A percentile compares a stretch with the other conserved stretches of the same genome.
Evolutionary conservation across 2,329 filamentous ascomycete genomes (phyloP).

Genomic region (Aspergillus pseudotamarii): DNA sequence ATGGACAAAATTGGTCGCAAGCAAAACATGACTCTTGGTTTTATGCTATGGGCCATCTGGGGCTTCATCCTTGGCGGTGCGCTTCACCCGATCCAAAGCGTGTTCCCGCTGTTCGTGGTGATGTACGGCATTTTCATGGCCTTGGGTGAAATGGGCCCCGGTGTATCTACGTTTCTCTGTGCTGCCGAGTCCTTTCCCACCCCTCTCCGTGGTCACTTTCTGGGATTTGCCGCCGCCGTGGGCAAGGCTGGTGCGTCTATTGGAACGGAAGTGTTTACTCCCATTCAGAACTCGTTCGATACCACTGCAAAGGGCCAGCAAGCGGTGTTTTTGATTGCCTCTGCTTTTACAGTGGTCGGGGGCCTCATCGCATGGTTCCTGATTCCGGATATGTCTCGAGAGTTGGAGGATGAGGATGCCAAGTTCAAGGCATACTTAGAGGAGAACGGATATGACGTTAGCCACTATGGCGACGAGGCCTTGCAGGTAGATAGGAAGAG

Average conservation of each 20-base stretch:
- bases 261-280: conserved; percentile 55
- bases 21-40: conserved; percentile 56
- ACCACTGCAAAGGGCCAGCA: conserved; percentile 51
- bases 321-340: conserved; percentile 55
- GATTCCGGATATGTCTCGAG: conserved; percentile 48
- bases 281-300: conserved; percentile 51
- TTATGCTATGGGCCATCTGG: conserved; percentile 48
- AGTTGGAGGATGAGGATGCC: conserved; percentile 50
- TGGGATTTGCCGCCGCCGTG: conserved; percentile 52
- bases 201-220: conserved; percentile 53
- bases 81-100: conserved; percentile 45
- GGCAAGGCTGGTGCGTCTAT: conserved; percentile 56
- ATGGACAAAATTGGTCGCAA: conserved; percentile 54
- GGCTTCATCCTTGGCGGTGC: conserved; percentile 57
- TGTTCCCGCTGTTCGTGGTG: conserved; percentile 56
- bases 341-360: conserved; percentile 53
- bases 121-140: conserved; percentile 56
- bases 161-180: conserved; percentile 43
- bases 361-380: conserved; percentile 49
- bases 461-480: conserved; percentile 13
- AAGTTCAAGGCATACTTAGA: conserved; percentile 49
- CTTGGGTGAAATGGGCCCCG: conserved; percentile 55
- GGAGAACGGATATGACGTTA: conserved; percentile 45
- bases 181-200: conserved; percentile 56
- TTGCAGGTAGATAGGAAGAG: conserved; percentile 9